Evolutionary conservation across 495 filamentous ascomycete species (phyloP).

Genomic region (Choiromyces venosus): DNA sequence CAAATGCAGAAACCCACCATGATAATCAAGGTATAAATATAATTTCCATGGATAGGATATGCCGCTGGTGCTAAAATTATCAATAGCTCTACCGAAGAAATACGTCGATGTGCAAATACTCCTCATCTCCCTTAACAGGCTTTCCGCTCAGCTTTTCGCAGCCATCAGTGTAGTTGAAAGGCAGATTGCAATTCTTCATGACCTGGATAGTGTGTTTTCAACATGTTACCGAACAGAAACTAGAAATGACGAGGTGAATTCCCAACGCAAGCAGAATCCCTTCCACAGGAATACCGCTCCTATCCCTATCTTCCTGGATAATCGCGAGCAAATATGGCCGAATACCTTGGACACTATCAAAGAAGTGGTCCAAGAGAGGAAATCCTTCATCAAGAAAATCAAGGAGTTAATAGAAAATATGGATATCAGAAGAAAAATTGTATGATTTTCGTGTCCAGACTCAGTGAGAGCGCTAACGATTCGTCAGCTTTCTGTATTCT

Average conservation of each 20-base stretch:
- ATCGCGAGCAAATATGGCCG: not conserved
- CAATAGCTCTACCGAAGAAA: no score
- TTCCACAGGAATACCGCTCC: not conserved
- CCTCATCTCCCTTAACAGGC: not conserved
- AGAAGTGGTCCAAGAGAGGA: not conserved
- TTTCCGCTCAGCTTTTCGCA: not conserved
- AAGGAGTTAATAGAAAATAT: not conserved
- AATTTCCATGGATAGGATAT: not conserved
- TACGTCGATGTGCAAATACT: not conserved
- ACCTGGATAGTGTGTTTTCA: not conserved
- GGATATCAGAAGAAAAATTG: not conserved
- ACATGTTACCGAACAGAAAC: not conserved
- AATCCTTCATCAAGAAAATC: not conserved
- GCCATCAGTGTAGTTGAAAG: not conserved
- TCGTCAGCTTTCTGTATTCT: not conserved
- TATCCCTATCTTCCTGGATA: not conserved
- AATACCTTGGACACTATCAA: not conserved
- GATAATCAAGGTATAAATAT: not conserved
- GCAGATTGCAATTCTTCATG: not conserved
- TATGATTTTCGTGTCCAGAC: not conserved
- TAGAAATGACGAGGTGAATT: not conserved
- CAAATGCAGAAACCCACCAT: not conserved
- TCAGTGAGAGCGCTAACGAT: not conserved
- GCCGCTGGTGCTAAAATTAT: no score
- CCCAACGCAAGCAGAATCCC: not conserved